Evolutionary conservation across 257 asterid species (phyloP).

Genomic region (Solanum etuberosum): DNA sequence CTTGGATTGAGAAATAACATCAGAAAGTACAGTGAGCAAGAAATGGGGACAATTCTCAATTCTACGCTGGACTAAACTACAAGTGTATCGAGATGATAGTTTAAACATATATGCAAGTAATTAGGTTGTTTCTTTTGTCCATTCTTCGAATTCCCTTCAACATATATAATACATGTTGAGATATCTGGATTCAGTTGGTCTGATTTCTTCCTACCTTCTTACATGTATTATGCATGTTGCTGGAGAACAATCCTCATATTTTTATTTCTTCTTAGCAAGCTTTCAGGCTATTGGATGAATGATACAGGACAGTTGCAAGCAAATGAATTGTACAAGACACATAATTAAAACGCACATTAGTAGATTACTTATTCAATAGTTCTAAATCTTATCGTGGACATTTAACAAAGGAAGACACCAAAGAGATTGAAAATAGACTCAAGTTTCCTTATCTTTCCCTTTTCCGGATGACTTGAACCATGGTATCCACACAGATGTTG

Average conservation of each 20-base stretch:
- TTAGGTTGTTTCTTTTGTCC: not conserved
- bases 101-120: not conserved
- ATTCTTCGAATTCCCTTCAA: not conserved
- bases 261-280: not conserved
- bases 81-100: not conserved
- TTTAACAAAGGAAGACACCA: not conserved
- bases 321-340: not conserved
- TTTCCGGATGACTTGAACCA: slow-evolving; percentile 51
- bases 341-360: not conserved
- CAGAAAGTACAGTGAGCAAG: not conserved
- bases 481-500: slow-evolving; percentile 80
- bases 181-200: not conserved
- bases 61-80: not conserved
- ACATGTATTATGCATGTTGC: not conserved
- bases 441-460: slow-evolving; percentile 28
- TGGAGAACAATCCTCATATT: not conserved
- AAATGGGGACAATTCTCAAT: not conserved
- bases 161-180: not conserved
- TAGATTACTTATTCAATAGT: not conserved
- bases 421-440: not conserved
- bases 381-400: not conserved
- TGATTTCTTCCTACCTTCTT: not conserved
- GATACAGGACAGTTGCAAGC: not conserved
- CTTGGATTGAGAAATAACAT: not conserved
- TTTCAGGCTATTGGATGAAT: not conserved